Conservation (phyloP, 2,329 filamentous ascomycete genomes). For the Gnomoniopsis smithogilvyi region DNA sequence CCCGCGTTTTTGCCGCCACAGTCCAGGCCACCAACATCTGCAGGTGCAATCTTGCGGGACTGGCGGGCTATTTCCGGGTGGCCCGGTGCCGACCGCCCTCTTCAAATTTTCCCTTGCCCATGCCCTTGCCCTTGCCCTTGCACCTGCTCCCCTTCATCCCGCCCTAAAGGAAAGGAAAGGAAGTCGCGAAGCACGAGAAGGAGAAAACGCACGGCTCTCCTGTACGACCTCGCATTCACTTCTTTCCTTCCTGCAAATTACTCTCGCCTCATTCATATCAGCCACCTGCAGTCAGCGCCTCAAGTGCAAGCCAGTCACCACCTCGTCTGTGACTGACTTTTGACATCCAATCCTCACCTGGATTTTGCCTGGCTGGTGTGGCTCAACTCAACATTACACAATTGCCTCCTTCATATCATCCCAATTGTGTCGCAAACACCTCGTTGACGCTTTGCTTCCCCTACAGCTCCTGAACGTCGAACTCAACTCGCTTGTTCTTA, state of each 20-base stretch:
- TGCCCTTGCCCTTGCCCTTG: neutral
- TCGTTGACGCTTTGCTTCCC: neutral
- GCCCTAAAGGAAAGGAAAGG: neutral
- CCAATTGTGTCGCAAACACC: neutral
- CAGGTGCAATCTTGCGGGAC: neutral
- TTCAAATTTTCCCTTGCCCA: slow-evolving; percentile 2
- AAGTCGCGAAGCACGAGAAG: neutral
- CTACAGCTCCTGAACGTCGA: neutral
- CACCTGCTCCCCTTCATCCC: neutral
- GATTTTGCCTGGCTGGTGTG: neutral
- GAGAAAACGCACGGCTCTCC: neutral
- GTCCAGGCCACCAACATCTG: neutral
- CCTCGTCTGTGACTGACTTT: slow-evolving; percentile 4
- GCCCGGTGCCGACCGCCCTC: neutral
- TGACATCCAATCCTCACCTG: neutral
- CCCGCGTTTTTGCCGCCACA: slow-evolving; percentile 6
- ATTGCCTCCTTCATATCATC: neutral
- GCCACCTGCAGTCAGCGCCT: neutral
- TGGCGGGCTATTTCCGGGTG: neutral
- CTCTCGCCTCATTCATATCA: slow-evolving; percentile 11
- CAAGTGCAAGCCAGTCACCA: neutral
- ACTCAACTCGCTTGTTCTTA: neutral
- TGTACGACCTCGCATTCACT: neutral
- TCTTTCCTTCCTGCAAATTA: slow-evolving; percentile 3
- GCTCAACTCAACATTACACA: neutral